These are phyloP conservation scores for Phalaenopsis aphrodite DNA, from an alignment of 106 monocot species.

Conservation along the genomic window DNA sequence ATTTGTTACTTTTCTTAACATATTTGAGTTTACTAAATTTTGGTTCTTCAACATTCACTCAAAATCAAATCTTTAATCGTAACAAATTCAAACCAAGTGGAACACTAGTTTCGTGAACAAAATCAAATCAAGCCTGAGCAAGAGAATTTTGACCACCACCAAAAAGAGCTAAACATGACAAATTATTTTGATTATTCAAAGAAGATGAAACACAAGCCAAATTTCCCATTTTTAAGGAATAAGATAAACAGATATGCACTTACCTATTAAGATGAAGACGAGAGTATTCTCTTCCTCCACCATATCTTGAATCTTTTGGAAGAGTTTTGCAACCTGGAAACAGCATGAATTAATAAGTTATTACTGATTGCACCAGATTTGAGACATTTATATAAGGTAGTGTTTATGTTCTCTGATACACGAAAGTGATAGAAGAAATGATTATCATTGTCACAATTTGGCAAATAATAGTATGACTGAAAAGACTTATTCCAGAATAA, in stretches of 20 bases:
- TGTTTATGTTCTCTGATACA: background rate
- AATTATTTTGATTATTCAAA: background rate
- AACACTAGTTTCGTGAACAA: background rate
- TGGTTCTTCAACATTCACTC: background rate
- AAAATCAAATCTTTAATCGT: background rate
- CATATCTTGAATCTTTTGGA: slow-evolving; percentile 99
- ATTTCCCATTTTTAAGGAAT: background rate
- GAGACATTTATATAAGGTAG: background rate
- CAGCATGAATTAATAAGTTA: background rate
- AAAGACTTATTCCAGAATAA: background rate
- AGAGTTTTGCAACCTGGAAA: slow-evolving; percentile 88
- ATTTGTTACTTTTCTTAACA: background rate
- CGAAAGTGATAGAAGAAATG: background rate
- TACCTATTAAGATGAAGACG: slow-evolving; percentile 97
- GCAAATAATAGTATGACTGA: background rate
- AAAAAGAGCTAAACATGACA: background rate
- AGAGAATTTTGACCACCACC: background rate
- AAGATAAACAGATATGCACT: slow-evolving; percentile 5
- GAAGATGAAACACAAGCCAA: background rate
- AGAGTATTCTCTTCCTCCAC: slow-evolving; percentile 94
- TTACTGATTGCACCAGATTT: slow-evolving; percentile 4
- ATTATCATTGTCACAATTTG: background rate
- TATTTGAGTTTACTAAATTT: background rate
- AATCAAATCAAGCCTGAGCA: background rate
- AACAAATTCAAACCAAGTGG: background rate